Conservation (phyloP, 108 stramenopile genomes). For the Craspedostauros australis region DNA sequence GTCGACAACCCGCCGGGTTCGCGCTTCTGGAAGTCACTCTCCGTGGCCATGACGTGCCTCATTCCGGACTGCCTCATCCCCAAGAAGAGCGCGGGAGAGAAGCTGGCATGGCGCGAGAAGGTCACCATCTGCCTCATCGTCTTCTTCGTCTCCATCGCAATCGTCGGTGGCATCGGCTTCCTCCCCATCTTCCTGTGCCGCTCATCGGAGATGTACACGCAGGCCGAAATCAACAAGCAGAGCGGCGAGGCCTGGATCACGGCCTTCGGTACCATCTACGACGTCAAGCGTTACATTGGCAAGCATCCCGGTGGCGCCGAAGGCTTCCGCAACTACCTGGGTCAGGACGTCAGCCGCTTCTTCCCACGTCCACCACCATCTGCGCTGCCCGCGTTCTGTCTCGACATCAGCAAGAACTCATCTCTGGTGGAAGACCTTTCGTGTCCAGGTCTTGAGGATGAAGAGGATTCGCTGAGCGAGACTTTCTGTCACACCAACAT, state of each 20-base stretch:
- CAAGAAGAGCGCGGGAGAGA: constrained; percentile 36
- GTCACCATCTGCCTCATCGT: too few relatives aligned
- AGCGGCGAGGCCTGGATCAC: constrained; percentile 37
- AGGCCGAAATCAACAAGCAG: neutral
- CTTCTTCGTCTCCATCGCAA: constrained; percentile 29
- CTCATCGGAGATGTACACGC: neutral
- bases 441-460: constrained; percentile 20
- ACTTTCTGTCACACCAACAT: too few relatives aligned
- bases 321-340: constrained; percentile 39
- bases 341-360: constrained; percentile 45
- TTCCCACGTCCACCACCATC: constrained; percentile 48
- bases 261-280: constrained; percentile 38
- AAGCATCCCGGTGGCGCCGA: constrained; percentile 48
- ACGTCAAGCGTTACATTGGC: constrained; percentile 41
- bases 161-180: too few relatives aligned
- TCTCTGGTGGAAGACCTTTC: constrained; percentile 4
- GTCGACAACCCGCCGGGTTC: neutral
- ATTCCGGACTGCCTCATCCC: constrained; percentile 30
- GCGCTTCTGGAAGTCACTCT: constrained; percentile 34
- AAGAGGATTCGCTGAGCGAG: too few relatives aligned
- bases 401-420: constrained; percentile 44
- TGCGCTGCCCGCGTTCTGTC: constrained; percentile 33
- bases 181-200: too few relatives aligned
- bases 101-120: constrained; percentile 54
- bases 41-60: constrained; percentile 25